Evolutionary conservation across 352 stramenopile species (phyloP).

Genomic region (Globisporangium rhizosaccharum): DNA sequence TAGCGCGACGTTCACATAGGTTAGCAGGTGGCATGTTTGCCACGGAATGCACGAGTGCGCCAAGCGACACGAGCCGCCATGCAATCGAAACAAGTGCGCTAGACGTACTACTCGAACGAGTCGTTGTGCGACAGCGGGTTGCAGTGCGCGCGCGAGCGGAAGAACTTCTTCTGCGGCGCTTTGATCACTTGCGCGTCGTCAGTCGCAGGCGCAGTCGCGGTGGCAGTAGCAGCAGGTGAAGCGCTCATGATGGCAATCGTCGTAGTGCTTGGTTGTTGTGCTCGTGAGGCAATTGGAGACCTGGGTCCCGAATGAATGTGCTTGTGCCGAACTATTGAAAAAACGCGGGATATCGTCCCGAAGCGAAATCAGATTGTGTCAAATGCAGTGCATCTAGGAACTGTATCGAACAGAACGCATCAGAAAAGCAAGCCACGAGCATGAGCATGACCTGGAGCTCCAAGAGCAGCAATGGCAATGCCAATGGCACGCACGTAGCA

Average conservation of each 20-base stretch:
- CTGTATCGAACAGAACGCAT: not conserved
- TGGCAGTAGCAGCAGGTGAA: not conserved
- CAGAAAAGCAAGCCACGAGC: not conserved
- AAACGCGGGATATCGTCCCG: no score
- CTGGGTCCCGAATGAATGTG: slow-evolving; percentile 6
- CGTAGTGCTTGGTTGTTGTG: not conserved
- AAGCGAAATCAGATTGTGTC: not conserved
- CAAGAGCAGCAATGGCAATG: slow-evolving; percentile 2
- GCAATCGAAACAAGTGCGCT: not conserved
- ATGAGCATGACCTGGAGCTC: not conserved
- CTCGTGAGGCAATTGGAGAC: slow-evolving; percentile 2
- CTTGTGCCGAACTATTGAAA: not conserved
- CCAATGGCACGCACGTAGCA: not conserved
- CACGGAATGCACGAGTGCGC: not conserved
- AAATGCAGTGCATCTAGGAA: not conserved
- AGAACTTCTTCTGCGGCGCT: slow-evolving; percentile 95
- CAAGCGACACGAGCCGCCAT: not conserved
- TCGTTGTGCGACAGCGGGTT: slow-evolving; percentile 97
- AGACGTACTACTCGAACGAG: slow-evolving; percentile 89
- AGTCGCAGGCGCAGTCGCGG: slow-evolving; percentile 8
- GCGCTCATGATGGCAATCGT: slow-evolving; percentile 8
- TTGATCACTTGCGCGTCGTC: slow-evolving; percentile 29
- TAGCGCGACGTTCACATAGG: not conserved
- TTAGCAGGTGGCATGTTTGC: not conserved
- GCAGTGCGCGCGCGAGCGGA: slow-evolving; percentile 93